phyloP scores from a whole-genome alignment of 139 green algal species.

The Chlorella sorokiniana region DNA sequence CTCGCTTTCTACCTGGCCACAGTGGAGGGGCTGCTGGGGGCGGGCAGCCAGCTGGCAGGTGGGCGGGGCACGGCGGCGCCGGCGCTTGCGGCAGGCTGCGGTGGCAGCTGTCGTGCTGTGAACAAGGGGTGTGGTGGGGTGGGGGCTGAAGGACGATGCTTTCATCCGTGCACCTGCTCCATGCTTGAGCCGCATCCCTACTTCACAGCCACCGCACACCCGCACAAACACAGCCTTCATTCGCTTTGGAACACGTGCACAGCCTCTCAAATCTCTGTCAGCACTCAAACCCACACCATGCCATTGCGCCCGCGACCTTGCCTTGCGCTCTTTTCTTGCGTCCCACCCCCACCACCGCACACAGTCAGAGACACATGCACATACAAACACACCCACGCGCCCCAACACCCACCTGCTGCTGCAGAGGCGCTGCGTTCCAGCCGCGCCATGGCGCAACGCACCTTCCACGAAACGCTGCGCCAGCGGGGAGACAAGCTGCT shows the following conservation, averaged over 20 bases:
- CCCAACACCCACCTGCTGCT: not conserved
- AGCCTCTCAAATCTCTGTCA: too few species aligned
- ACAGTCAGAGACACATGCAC: too few species aligned
- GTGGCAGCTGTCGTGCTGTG: too few species aligned
- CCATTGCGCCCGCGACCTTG: too few species aligned
- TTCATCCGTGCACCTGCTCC: too few species aligned
- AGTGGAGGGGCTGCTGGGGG: slow-evolving; percentile 54
- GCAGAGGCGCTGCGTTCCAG: slow-evolving; percentile 51
- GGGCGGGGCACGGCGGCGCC: slow-evolving; percentile 17
- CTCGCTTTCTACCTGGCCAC: slow-evolving; percentile 80
- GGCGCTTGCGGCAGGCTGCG: slow-evolving; percentile 2
- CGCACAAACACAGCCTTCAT: too few species aligned
- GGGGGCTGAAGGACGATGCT: not conserved
- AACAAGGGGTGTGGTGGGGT: too few species aligned
- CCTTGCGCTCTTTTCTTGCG: not conserved
- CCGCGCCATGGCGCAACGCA: slow-evolving; percentile 47
- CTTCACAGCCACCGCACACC: too few species aligned
- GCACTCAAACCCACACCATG: too few species aligned
- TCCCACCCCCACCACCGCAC: too few species aligned
- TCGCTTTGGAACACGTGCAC: too few species aligned
- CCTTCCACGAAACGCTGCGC: slow-evolving; percentile 77
- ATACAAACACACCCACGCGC: not conserved
- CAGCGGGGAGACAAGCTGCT: slow-evolving; percentile 69
- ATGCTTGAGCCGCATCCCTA: too few species aligned
- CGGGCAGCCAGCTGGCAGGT: slow-evolving; percentile 40